phyloP scores from a whole-genome alignment of 805 yeast species.

The Ascoidea rubescens region DNA sequence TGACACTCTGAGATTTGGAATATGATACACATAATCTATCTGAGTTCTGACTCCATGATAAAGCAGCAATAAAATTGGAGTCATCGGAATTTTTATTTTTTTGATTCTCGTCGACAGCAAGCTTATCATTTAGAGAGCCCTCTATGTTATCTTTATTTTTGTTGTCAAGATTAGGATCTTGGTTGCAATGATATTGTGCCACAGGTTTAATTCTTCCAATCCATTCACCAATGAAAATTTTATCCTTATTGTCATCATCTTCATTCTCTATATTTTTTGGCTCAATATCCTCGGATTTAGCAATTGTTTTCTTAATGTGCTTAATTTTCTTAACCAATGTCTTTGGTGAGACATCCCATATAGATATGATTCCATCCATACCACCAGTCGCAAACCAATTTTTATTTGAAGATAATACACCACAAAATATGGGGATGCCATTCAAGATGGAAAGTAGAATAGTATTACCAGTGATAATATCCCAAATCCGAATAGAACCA shows the following conservation, averaged over 20 bases:
- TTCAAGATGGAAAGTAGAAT: conserved; percentile 24
- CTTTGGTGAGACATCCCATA: conserved; percentile 29
- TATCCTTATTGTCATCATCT: conserved; percentile 5
- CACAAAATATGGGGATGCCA: conserved; percentile 42
- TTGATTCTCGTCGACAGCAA: conserved; percentile 14
- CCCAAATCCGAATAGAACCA: conserved; percentile 82
- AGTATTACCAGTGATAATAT: conserved; percentile 54
- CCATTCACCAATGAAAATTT: conserved; percentile 3
- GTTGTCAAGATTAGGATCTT: background rate
- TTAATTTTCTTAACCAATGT: background rate
- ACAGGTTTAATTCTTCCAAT: background rate
- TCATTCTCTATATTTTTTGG: conserved; percentile 11
- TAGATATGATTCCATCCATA: conserved; percentile 40
- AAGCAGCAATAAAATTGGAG: conserved; percentile 17
- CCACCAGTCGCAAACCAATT: conserved; percentile 49
- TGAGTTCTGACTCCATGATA: conserved; percentile 21
- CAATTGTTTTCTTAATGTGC: conserved; percentile 10
- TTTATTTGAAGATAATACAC: conserved; percentile 35
- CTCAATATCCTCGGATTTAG: conserved; percentile 15
- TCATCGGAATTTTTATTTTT: conserved; percentile 9
- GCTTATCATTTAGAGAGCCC: background rate
- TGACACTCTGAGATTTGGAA: conserved; percentile 6
- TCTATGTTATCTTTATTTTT: background rate
- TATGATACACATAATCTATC: conserved; percentile 19
- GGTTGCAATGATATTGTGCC: background rate